Evolutionary conservation across 352 stramenopile genomes (phyloP), one percentile per base, ranked within the genome.

Genomic region (Aphanomyces stellatus): DNA sequence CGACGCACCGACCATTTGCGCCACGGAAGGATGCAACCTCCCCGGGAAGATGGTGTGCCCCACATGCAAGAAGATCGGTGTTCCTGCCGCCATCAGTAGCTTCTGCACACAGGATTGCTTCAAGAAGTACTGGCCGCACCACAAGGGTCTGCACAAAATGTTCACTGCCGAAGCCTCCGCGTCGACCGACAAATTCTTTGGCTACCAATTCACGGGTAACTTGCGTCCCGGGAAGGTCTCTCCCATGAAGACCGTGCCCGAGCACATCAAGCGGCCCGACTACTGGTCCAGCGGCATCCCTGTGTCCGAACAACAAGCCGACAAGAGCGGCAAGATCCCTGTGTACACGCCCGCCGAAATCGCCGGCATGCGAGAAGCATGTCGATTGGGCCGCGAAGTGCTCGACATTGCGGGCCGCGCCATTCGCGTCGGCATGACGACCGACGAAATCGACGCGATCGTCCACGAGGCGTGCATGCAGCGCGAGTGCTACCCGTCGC

Each of bases 51-150:
- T 97, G 72, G 74, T 85, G 56, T 98, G 91, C 66, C 91, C 91
- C 27, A 96, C 86, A 17, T 97, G 91, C 80, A 91, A 93, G 73
- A 96, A 95, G 75, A 73, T 97, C 28, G 86, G 84, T 41, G 84
- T 97, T 41, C 90, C 88, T 24, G 61, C 81, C 22, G 78, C 81
- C 64, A 90, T 90, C 76, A 92, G 82, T 76, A 87, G 76, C 33
- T 98, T 98, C 77, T 98, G 92, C 80, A 87, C 78, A 51, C 93
- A 99, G 80, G 76, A 90, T 17, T 99, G 96, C 75, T 99, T 99
- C 77, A 98, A 98, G 76, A 72, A 71, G 33, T 96, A 98, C 77
- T 99, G 97, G 85, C 72, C 75, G 19, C 76, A 82, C 46, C 96
- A 99, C 83, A 99, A 99, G 76, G 77, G 85, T 71, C 80, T 98